phyloP scores from a whole-genome alignment of 352 stramenopile genomes.

The Phytophthora sp. region DNA sequence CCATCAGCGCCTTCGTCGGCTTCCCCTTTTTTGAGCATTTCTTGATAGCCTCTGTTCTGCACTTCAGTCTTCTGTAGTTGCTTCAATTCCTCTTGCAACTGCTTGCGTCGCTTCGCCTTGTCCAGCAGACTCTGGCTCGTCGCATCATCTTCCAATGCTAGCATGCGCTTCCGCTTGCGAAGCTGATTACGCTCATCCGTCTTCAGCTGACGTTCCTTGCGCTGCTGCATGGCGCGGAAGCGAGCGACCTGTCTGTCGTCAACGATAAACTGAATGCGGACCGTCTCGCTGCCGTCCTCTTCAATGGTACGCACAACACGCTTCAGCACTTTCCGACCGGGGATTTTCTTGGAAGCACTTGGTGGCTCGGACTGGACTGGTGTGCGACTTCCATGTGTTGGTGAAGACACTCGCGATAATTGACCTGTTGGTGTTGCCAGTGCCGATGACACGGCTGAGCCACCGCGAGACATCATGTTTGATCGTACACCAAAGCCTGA shows the following conservation, averaged over 20 bases:
- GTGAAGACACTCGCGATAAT: slow-evolving; percentile 71
- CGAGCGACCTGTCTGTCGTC: slow-evolving; percentile 73
- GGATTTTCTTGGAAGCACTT: slow-evolving; percentile 44
- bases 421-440: slow-evolving; percentile 70
- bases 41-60: slow-evolving; percentile 83
- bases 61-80: slow-evolving; percentile 82
- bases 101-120: slow-evolving; percentile 82
- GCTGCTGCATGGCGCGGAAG: slow-evolving; percentile 79
- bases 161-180: slow-evolving; percentile 81
- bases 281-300: slow-evolving; percentile 78
- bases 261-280: slow-evolving; percentile 83
- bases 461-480: slow-evolving; percentile 55
- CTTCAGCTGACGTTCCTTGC: slow-evolving; percentile 76
- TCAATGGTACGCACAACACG: slow-evolving; percentile 77
- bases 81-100: slow-evolving; percentile 88
- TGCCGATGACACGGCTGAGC: slow-evolving; percentile 66
- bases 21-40: slow-evolving; percentile 84
- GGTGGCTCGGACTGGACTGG: slow-evolving; percentile 38
- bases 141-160: slow-evolving; percentile 69
- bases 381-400: slow-evolving; percentile 53
- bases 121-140: slow-evolving; percentile 60
- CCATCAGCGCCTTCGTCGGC: slow-evolving; percentile 27
- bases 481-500: slow-evolving; percentile 38
- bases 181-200: slow-evolving; percentile 75
- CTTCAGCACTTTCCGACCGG: slow-evolving; percentile 74